Evolutionary conservation across 148 eudicot species (phyloP).

Genomic region (Talinum fruticosum): DNA sequence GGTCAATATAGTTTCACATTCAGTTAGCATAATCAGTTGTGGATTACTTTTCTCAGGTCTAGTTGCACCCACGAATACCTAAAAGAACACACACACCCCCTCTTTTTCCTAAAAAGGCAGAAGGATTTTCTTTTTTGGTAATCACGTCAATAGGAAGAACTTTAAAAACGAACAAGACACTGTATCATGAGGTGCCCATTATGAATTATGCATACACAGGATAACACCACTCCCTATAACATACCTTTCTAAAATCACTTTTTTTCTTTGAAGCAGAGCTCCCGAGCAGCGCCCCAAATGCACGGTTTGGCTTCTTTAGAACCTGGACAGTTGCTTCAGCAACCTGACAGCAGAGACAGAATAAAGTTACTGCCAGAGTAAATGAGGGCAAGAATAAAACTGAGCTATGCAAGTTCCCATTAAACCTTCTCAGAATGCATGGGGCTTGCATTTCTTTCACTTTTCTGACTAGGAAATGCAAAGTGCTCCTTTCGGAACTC

Average conservation of each 20-base stretch:
- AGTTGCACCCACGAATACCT: too few relatives aligned
- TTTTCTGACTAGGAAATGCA: conserved; percentile 17
- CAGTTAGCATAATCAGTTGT: too few relatives aligned
- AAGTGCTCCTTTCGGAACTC: conserved; percentile 16
- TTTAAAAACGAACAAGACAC: neutral
- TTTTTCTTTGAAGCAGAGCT: conserved; percentile 61
- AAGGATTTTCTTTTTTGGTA: neutral
- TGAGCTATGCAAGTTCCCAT: neutral
- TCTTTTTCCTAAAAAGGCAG: neutral
- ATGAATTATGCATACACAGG: neutral
- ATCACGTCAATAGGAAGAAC: neutral
- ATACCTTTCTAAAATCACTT: conserved; percentile 44
- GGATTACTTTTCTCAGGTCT: too few relatives aligned
- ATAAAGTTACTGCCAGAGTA: neutral
- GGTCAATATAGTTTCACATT: too few relatives aligned
- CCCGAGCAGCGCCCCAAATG: conserved; percentile 86
- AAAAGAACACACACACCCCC: neutral
- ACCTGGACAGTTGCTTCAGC: conserved; percentile 68
- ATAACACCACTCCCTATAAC: conserved; percentile 13
- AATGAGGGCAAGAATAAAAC: neutral
- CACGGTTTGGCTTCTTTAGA: conserved; percentile 73
- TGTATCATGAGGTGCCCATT: neutral
- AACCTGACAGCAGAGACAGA: conserved; percentile 32
- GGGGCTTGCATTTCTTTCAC: conserved; percentile 11
- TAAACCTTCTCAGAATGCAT: conserved; percentile 28